phyloP scores from a whole-genome alignment of 768 basidiomycete species.

The Rhizopogon roseolus region DNA sequence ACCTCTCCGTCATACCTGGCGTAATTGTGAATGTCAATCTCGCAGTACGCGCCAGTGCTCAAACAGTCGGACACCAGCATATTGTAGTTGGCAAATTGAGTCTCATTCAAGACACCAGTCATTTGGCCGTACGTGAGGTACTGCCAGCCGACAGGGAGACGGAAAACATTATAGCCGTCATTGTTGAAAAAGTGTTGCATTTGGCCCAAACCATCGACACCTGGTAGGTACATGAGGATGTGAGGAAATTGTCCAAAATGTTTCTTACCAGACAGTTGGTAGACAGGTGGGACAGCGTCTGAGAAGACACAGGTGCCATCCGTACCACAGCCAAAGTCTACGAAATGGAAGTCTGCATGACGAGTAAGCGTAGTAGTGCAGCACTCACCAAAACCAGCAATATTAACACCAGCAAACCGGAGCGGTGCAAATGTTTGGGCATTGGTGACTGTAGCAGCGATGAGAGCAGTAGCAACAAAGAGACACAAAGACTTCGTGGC shows the following conservation, averaged over 20 bases:
- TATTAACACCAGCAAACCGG: slow-evolving; percentile 43
- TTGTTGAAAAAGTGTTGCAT: slow-evolving; percentile 56
- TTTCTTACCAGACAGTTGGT: slow-evolving; percentile 35
- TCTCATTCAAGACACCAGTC: slow-evolving; percentile 35
- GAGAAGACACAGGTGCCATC: slow-evolving; percentile 39
- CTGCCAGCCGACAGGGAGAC: slow-evolving; percentile 60
- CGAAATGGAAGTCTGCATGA: background rate
- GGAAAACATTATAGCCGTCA: slow-evolving; percentile 54
- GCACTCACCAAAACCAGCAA: slow-evolving; percentile 40
- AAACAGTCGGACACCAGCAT: slow-evolving; percentile 36
- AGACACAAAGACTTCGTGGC: slow-evolving; percentile 10
- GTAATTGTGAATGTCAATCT: slow-evolving; percentile 60
- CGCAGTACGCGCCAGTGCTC: slow-evolving; percentile 44
- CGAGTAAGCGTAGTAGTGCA: background rate
- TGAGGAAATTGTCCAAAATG: background rate
- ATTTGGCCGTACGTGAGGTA: slow-evolving; percentile 36
- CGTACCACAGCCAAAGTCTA: slow-evolving; percentile 43
- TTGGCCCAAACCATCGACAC: slow-evolving; percentile 33
- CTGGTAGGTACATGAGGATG: background rate
- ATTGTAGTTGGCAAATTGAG: slow-evolving; percentile 48
- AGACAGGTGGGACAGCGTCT: slow-evolving; percentile 40
- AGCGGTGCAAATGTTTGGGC: slow-evolving; percentile 20
- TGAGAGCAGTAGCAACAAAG: slow-evolving; percentile 5
- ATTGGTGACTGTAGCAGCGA: slow-evolving; percentile 5
- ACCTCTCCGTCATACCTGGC: slow-evolving; percentile 49